Base-by-base conservation (phyloP, 1,284 basidiomycete genomes). In the Butyriboletus appendiculatus region DNA sequence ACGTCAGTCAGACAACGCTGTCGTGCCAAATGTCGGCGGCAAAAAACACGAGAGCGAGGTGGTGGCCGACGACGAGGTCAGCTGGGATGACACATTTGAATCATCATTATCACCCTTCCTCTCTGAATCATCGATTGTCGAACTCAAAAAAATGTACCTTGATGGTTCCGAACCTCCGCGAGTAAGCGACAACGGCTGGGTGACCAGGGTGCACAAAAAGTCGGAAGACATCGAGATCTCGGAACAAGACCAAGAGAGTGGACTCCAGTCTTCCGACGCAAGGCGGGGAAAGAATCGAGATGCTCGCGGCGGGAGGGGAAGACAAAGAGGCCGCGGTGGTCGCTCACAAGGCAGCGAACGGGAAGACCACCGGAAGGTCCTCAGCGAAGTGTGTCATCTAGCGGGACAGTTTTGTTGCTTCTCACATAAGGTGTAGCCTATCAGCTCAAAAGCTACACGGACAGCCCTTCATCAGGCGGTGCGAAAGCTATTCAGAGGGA, bases 391-490 rank as follows among this genome's bases (percentile, higher is more conserved):
- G 64, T 65, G 82, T 81, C 62, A 52, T 53, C 46, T 42, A 49
- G 52, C 44, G 50, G 37, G 63, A 45, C 47, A 33, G 50, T 46
- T 33, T 50, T 34, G 52, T 59, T 45, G 50, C 52, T 44, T 55
- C 62, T 71, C 34, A 67, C 47, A 46, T 44, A n/a, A 59, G 46
- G 30, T 52, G 40, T 70, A 96, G 90, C 85, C 90, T 10, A 93
- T 99, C 41, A 70, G 79, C 24, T 88, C 86, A 22, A 98, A 98
- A 73, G 81, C 84, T 28, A 84, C 82, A 10, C 84, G 96, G 28
- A 93, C 92, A 2, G 82, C 82, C 6, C 81, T 97, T 52, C 96
- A 99, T 70, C 81, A 91, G 69, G 74, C 80, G 12, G 77, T 99
- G 38, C 85, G 97, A 45, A 85, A 89, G 56, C 71, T 93, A 5